These are phyloP conservation scores for Cudoniella acicularis DNA, from an alignment of 495 filamentous ascomycete genomes.

Conservation along the genomic window DNA sequence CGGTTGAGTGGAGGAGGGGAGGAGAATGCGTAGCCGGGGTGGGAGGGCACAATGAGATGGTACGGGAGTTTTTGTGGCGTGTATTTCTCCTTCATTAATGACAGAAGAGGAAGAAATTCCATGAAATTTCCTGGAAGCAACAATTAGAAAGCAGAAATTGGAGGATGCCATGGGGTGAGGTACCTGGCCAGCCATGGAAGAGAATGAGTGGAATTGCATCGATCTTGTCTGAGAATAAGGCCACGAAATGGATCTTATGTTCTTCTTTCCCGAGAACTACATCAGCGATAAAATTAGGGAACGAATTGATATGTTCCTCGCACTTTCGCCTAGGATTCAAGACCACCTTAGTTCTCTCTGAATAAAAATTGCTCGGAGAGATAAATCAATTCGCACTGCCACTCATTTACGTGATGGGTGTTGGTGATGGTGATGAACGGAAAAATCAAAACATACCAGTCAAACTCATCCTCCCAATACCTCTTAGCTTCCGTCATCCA, in stretches of 20 bases:
- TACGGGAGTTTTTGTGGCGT: constrained; percentile 54
- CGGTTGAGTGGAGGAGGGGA: constrained; percentile 44
- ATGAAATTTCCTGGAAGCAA: constrained; percentile 51
- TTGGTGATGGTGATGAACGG: too few relatives aligned
- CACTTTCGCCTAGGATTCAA: constrained; percentile 47
- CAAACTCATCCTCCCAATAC: too few relatives aligned
- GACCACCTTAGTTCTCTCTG: too few relatives aligned
- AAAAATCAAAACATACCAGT: too few relatives aligned
- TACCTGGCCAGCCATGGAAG: constrained; percentile 61
- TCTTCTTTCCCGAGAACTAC: constrained; percentile 40
- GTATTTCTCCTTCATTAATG: constrained; percentile 46
- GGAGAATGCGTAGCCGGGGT: constrained; percentile 62
- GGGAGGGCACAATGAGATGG: constrained; percentile 61
- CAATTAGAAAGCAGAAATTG: not conserved
- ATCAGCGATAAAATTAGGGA: constrained; percentile 56
- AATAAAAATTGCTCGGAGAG: too few relatives aligned
- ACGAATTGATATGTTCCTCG: constrained; percentile 57
- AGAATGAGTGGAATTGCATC: constrained; percentile 60
- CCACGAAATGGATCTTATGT: constrained; percentile 59
- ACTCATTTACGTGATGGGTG: too few relatives aligned
- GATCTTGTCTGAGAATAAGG: constrained; percentile 52
- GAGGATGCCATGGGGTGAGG: not conserved
- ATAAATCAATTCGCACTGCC: too few relatives aligned
- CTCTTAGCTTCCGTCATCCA: too few relatives aligned
- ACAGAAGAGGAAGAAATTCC: constrained; percentile 48